Conservation (phyloP, 257 asterid species). For the Buddleja alternifolia region DNA sequence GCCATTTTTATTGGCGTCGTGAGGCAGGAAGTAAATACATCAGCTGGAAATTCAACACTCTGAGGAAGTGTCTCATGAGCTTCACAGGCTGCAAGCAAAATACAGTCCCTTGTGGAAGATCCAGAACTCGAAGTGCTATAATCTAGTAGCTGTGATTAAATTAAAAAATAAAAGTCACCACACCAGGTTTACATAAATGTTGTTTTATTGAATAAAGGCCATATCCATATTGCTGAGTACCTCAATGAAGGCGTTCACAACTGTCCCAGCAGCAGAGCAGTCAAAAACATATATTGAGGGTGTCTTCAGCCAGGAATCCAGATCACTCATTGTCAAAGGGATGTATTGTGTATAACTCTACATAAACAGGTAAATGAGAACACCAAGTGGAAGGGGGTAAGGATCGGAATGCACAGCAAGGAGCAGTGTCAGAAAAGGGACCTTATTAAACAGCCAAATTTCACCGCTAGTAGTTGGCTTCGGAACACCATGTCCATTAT, state of each 20-base stretch:
- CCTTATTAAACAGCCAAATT: constrained; percentile 94
- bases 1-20: constrained; percentile 29
- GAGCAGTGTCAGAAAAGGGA: constrained; percentile 25
- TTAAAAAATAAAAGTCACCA: constrained; percentile 18
- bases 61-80: constrained; percentile 93
- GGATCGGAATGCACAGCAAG: constrained; percentile 21
- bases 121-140: constrained; percentile 63
- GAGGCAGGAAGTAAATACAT: constrained; percentile 89
- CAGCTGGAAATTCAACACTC: constrained; percentile 97
- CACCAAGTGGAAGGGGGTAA: background rate
- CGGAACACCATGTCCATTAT: constrained; percentile 99
- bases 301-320: constrained; percentile 96
- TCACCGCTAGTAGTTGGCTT: constrained; percentile 97
- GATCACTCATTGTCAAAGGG: constrained; percentile 84
- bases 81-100: constrained; percentile 97
- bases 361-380: constrained; percentile 39
- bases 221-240: constrained; percentile 36
- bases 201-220: background rate
- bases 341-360: constrained; percentile 98
- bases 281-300: constrained; percentile 98
- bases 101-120: constrained; percentile 52
- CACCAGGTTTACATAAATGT: background rate
- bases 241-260: constrained; percentile 86
- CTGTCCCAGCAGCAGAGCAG: constrained; percentile 98
- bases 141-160: constrained; percentile 74